Evolutionary conservation across 257 asterid species (phyloP), one percentile per base, ranked within the genome.

Genomic region (Rubia yunnanensis): DNA sequence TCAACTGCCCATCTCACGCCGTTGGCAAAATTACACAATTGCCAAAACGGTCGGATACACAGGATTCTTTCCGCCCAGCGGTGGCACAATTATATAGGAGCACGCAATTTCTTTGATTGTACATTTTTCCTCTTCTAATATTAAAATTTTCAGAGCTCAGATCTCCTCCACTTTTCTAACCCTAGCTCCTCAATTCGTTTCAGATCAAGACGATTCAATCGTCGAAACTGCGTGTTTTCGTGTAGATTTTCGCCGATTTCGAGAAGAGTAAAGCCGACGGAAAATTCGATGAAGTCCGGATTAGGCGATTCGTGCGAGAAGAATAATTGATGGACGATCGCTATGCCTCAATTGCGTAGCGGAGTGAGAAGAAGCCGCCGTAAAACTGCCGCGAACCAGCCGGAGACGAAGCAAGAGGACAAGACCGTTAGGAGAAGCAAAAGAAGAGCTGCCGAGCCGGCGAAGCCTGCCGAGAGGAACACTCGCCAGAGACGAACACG

Each of bases 321-420:
- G 38, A 55, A 55, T 70, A 64, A 64, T 65, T 71, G 81, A 64
- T 78, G 80, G 71, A 70, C 71, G 78, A 64, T 78, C 67, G 76
- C 69, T 72, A 77, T 78, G 82, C 84, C 84, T 82, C 84, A 76
- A 76, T 76, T 73, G 82, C 84, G 86, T 71, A 74, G 83, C 75
- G 85, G 81, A 72, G 81, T 55, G 66, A 76, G 82, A 70, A 55
- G 77, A 76, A 83, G 84, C 76, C 82, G 84, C 70, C 76, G 69
- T 20, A 32, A 66, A 63, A 50, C 71, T 5, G 48, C 63, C 24
- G 26, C 5, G 71, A 32, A 48, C 70, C 22, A 62, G 36, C 73
- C 72, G 30, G 59, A 66, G 22, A 67, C 39, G 44, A 61, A 30
- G 64, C 57, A 55, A 61, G 41, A 30, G 20, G 69, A 70, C 60